Percentiles rank a stretch among this genome's conserved stretches.
Evolutionary conservation across 208 protist genomes (phyloP).

Genomic region (Tritrichomonas foetus): DNA sequence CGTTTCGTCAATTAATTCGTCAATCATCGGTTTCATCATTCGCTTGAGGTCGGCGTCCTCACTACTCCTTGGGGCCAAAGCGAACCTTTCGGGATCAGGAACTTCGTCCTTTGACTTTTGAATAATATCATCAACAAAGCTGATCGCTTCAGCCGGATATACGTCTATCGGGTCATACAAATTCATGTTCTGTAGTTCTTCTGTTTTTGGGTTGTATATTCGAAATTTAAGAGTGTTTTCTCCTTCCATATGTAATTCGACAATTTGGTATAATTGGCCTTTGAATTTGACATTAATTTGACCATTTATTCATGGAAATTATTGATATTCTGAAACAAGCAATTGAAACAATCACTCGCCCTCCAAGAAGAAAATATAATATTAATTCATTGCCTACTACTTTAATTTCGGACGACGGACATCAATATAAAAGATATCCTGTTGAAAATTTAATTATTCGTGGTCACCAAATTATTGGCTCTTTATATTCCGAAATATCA

Average conservation of each 20-base stretch:
- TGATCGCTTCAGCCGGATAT: not conserved
- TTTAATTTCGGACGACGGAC: not conserved
- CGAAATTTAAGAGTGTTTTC: not conserved
- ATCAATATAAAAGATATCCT: not conserved
- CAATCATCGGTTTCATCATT: not conserved
- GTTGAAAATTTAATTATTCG: not conserved
- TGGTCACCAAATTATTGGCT: not conserved
- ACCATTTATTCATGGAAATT: too few species aligned
- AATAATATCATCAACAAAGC: not conserved
- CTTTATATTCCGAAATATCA: not conserved
- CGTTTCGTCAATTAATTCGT: not conserved
- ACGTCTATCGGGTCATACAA: not conserved
- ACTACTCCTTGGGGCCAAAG: not conserved
- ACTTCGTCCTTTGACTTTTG: not conserved
- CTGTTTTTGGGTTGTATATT: not conserved
- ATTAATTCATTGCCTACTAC: not conserved
- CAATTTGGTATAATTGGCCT: too few species aligned
- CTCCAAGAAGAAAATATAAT: not conserved
- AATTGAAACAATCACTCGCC: not conserved
- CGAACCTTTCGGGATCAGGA: not conserved
- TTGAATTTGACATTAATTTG: too few species aligned
- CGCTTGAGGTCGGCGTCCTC: not conserved
- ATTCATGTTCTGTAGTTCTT: not conserved
- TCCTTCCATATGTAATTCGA: too few species aligned
- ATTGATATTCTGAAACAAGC: not conserved